Percentiles rank a stretch among this genome's conserved stretches.
Evolutionary conservation across 805 yeast genomes (phyloP).

Genomic region (Nakazawaea pomicola): DNA sequence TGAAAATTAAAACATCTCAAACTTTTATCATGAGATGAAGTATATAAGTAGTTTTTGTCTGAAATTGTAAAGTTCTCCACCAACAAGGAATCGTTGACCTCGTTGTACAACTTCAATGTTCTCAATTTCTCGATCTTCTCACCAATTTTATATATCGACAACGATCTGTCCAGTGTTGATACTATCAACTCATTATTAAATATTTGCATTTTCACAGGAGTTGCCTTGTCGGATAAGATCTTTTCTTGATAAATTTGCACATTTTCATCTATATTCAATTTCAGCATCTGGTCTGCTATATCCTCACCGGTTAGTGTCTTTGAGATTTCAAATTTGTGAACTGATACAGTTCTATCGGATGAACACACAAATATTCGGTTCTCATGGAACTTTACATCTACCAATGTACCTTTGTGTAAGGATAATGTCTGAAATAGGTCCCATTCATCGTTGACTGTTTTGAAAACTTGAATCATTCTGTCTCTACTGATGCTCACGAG

Average conservation of each 20-base stretch:
- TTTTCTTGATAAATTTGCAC: constrained; percentile 33
- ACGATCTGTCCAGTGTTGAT: constrained; percentile 46
- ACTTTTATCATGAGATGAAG: constrained; percentile 53
- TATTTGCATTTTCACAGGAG: constrained; percentile 41
- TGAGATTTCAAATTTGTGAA: constrained; percentile 35
- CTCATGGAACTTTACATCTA: constrained; percentile 29
- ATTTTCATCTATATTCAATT: constrained; percentile 4
- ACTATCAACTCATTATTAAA: constrained; percentile 38
- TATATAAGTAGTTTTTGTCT: constrained; percentile 29
- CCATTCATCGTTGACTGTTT: constrained; percentile 31
- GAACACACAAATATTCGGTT: constrained; percentile 46
- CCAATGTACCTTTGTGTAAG: constrained; percentile 49
- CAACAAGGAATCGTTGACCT: constrained; percentile 35
- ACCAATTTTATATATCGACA: constrained; percentile 32
- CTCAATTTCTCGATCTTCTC: constrained; percentile 21
- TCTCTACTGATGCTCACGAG: constrained; percentile 52
- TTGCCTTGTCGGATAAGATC: constrained; percentile 42
- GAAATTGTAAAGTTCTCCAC: constrained; percentile 38
- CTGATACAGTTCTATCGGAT: constrained; percentile 54
- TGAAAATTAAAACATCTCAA: constrained; percentile 42
- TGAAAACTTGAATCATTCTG: constrained; percentile 55
- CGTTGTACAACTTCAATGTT: constrained; percentile 36
- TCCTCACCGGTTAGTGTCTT: constrained; percentile 20
- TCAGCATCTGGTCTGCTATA: not conserved
- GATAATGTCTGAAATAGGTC: constrained; percentile 54